Percentiles rank a stretch among this genome's conserved stretches.
Evolutionary conservation across 768 basidiomycete species (phyloP).

Genomic region (Galerina sulciceps): DNA sequence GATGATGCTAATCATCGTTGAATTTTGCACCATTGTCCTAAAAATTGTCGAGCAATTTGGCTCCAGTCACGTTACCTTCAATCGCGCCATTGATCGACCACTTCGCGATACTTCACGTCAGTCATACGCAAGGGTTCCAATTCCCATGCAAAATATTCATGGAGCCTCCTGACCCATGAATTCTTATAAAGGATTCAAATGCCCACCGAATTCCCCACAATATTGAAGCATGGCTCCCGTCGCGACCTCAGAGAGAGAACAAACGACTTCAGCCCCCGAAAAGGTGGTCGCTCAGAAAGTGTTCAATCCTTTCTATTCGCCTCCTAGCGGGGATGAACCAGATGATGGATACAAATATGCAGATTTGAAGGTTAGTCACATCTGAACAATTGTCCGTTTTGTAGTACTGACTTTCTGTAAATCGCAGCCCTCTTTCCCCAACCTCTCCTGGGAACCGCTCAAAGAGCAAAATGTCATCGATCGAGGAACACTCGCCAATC

Average conservation of each 20-base stretch:
- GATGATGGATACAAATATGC: slow-evolving; percentile 58
- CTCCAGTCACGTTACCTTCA: slow-evolving; percentile 20
- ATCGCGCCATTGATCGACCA: slow-evolving; percentile 19
- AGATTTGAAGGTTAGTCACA: slow-evolving; percentile 56
- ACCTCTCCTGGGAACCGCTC: slow-evolving; percentile 68
- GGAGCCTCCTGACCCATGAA: neutral
- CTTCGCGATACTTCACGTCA: slow-evolving; percentile 28
- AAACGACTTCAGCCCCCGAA: slow-evolving; percentile 10
- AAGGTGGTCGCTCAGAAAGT: slow-evolving; percentile 28
- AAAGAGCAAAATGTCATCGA: slow-evolving; percentile 62
- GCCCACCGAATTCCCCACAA: neutral
- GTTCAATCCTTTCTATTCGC: slow-evolving; percentile 74
- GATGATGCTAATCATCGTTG: neutral
- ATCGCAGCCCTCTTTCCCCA: slow-evolving; percentile 64
- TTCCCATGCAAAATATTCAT: slow-evolving; percentile 15
- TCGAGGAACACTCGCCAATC: slow-evolving; percentile 70
- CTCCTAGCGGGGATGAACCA: slow-evolving; percentile 52
- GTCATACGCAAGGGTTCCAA: slow-evolving; percentile 16
- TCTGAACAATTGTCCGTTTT: neutral
- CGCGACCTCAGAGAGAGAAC: slow-evolving; percentile 40
- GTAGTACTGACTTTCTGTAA: neutral
- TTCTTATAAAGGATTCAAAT: slow-evolving; percentile 1
- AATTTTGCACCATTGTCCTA: neutral
- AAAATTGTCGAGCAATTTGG: neutral
- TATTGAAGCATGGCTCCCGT: slow-evolving; percentile 47